phyloP scores from a whole-genome alignment of 1,284 basidiomycete species.

The Takashimella koratensis region DNA sequence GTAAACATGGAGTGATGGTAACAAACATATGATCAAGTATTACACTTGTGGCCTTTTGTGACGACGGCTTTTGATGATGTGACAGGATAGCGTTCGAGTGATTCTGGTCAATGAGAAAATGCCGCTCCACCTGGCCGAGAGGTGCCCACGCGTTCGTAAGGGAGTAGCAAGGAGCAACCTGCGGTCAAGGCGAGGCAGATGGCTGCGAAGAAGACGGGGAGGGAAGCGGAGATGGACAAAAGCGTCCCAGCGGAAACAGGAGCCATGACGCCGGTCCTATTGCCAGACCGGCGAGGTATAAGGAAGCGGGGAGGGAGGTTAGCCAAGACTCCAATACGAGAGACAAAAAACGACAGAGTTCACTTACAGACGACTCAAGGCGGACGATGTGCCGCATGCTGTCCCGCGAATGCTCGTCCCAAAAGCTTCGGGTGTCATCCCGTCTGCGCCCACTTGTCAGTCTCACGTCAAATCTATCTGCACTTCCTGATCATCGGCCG shows the following conservation, averaged over 20 bases:
- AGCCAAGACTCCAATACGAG: constrained; percentile 3
- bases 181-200: constrained; percentile 67
- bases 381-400: constrained; percentile 85
- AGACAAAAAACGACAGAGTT: background rate
- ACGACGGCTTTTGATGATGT: no score
- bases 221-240: constrained; percentile 63
- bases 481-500: no score
- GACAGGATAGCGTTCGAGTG: no score
- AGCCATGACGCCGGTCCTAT: constrained; percentile 86
- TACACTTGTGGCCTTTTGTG: no score
- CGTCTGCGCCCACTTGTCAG: constrained; percentile 43
- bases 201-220: constrained; percentile 76
- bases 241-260: constrained; percentile 80
- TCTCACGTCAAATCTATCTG: background rate
- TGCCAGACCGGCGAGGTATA: no score
- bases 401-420: constrained; percentile 79
- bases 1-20: no score
- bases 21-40: no score
- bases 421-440: constrained; percentile 89
- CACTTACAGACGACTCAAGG: constrained; percentile 75
- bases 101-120: background rate
- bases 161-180: constrained; percentile 62
- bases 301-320: background rate
- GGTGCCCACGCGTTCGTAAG: constrained; percentile 36
- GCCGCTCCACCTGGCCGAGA: background rate